Evolutionary conservation across 768 basidiomycete genomes (phyloP), one percentile per base, ranked within the genome.

Genomic region (Russula earlei): DNA sequence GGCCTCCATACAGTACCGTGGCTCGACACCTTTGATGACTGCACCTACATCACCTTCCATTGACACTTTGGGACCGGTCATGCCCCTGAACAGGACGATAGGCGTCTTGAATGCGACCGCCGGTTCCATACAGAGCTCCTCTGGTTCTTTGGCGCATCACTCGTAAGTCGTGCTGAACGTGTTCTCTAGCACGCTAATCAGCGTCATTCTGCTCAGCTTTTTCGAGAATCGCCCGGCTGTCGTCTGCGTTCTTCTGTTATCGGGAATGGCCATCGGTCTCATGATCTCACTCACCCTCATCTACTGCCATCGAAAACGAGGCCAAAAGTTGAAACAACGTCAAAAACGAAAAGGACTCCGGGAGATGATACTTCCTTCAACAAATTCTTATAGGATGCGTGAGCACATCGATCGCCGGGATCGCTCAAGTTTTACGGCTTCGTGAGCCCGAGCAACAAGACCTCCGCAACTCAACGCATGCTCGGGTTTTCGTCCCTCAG

Each of bases 171-270:
- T 48, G n/a, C 36, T 9, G 5, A 7, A 12, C 49, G 22, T 45
- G 36, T 11, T 49, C 31, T 20, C 3, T 29, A 22, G 17, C n/a
- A 27, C 38, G 42, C 36, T 36, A 5, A 25, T 49, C 6, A 22
- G 4, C 15, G 25, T 55, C 40, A 27, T 42, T n/a, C 7, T n/a
- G n/a, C n/a, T 14, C 53, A 83, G 81, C 11, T 84, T 89, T 69
- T 78, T 88, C 62, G 69, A 72, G 44, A 83, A 90, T 65, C 80
- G 74, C 27, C 81, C 82, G 2, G 83, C 82, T 10, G 82, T 88
- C 4, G 81, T 82, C 2, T 87, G 84, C 7, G 79, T 83, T n/a
- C 90, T 91, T 67, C 74, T 85, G 7, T 81, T 75, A 11, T 76
- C 84, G 41, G 87, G 84, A 7, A 64, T 91, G 20, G 69, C 77